Evolutionary conservation across 352 stramenopile genomes (phyloP), one percentile per base, ranked within the genome.

Genomic region (Discostella stelligera): DNA sequence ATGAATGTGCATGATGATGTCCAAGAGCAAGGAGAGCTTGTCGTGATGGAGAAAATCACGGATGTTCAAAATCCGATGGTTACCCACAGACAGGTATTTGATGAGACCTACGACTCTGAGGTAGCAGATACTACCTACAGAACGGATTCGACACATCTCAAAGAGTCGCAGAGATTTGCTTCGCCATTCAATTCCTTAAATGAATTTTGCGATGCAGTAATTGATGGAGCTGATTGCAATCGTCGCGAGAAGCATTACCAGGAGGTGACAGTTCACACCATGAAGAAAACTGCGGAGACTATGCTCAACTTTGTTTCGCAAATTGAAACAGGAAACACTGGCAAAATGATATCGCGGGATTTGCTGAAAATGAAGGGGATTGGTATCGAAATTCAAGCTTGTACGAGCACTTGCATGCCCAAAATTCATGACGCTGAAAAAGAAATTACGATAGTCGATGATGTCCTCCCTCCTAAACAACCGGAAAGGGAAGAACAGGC

Each of bases 181-280:
- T 66, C 58, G 27, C 58, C 58, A 18, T 54, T 66, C 30, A 25
- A 52, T 37, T 25, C 58, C 5, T 54, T 66, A 30, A 30, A 52
- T 54, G 4, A 52, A 66, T 25, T 66, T 18, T 66, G 16, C 25
- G 20, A 65, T n/a, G 25, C 21, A 16, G 56, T 65, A 23, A 25
- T 50, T 30, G 37, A 66, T 20, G 20, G 27, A 21, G 52, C 27
- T n/a, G 14, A 60, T 41, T 60, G 20, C 23, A 32, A 50, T 46
- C 32, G 1, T 66, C 7, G 13, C 13, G 8, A 32, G 20, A 66
- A 66, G 58, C 37, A 66, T 30, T 25, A 14, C 10, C 58, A 54
- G 58, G 27, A 52, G 58, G 37, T 50, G 58, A 37, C 58, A n/a
- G 52, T 60, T 32, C 52, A 60, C 13, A 60, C 52, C 37, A 60